These are phyloP conservation scores for Pyricularia pennisetigena DNA, from an alignment of 2,329 filamentous ascomycete genomes.

Conservation along the genomic window DNA sequence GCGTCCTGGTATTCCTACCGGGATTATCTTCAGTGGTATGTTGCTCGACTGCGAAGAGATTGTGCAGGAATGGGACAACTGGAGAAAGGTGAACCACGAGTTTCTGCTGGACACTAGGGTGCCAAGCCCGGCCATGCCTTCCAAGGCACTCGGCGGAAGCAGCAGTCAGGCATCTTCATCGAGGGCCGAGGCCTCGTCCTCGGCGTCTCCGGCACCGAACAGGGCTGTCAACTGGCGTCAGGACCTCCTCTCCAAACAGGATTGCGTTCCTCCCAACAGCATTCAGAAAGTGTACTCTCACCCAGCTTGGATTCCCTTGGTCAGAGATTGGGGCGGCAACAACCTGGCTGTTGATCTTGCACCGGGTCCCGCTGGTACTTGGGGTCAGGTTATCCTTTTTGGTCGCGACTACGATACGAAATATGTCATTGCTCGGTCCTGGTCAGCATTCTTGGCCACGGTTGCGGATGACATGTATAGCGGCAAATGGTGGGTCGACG, in stretches of 20 bases:
- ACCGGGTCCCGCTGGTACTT: constrained; percentile 79
- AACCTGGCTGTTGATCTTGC: constrained; percentile 89
- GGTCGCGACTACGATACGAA: constrained; percentile 98
- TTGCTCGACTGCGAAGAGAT: constrained; percentile 97
- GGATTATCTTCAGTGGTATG: constrained; percentile 91
- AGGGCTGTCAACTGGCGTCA: constrained; percentile 66
- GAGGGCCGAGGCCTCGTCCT: constrained; percentile 41
- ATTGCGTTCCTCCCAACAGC: constrained; percentile 75
- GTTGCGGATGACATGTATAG: constrained; percentile 86
- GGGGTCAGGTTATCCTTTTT: constrained; percentile 95
- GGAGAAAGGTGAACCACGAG: constrained; percentile 87
- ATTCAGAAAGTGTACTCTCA: constrained; percentile 92
- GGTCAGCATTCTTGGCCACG: constrained; percentile 75
- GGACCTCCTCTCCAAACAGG: constrained; percentile 74
- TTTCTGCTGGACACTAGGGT: constrained; percentile 57
- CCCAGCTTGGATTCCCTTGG: constrained; percentile 89
- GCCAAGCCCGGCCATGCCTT: constrained; percentile 51
- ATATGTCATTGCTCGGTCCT: constrained; percentile 89
- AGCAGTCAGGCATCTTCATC: constrained; percentile 58
- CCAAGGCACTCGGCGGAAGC: constrained; percentile 62
- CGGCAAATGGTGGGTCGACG: constrained; percentile 85
- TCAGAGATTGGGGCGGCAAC: constrained; percentile 97
- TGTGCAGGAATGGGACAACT: constrained; percentile 94
- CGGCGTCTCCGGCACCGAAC: constrained; percentile 30
- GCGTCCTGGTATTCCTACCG: constrained; percentile 80